Percentiles rank a stretch among this genome's conserved stretches.
These are phyloP conservation scores for Vicia faba DNA, from an alignment of 306 rosid genomes.

Conservation along the genomic window DNA sequence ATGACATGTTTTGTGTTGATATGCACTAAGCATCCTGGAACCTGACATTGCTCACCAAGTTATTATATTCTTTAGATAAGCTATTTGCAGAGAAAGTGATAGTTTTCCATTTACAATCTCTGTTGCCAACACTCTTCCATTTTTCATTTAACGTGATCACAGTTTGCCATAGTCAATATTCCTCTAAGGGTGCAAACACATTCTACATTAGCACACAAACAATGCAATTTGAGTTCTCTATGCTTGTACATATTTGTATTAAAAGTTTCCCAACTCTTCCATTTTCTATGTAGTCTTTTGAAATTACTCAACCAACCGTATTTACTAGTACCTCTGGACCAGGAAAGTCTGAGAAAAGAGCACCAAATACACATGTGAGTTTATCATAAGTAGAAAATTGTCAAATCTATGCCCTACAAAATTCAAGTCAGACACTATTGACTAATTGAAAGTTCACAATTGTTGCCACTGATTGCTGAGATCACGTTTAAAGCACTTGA, in stretches of 20 bases:
- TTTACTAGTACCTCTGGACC: neutral
- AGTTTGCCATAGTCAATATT: neutral
- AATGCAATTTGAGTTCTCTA: neutral
- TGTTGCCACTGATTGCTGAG: constrained; percentile 38
- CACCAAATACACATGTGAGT: constrained; percentile 5
- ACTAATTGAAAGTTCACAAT: constrained; percentile 35
- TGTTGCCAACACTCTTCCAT: too few relatives aligned
- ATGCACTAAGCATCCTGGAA: neutral
- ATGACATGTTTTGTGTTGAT: neutral
- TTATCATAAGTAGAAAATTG: neutral
- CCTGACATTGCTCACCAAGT: neutral
- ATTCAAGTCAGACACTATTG: constrained; percentile 31
- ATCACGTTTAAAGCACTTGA: constrained; percentile 28
- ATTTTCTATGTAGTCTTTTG: neutral
- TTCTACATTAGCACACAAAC: neutral
- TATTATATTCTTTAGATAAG: neutral
- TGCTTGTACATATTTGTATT: neutral
- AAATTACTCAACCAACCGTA: neutral
- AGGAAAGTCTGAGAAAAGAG: neutral
- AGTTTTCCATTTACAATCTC: neutral
- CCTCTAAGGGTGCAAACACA: neutral
- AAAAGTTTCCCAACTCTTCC: neutral
- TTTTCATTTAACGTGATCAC: neutral
- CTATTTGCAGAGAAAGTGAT: too few relatives aligned
- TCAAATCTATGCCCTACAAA: neutral